Base-by-base conservation (phyloP, 768 basidiomycete genomes). In the Termitomyces sp. region DNA sequence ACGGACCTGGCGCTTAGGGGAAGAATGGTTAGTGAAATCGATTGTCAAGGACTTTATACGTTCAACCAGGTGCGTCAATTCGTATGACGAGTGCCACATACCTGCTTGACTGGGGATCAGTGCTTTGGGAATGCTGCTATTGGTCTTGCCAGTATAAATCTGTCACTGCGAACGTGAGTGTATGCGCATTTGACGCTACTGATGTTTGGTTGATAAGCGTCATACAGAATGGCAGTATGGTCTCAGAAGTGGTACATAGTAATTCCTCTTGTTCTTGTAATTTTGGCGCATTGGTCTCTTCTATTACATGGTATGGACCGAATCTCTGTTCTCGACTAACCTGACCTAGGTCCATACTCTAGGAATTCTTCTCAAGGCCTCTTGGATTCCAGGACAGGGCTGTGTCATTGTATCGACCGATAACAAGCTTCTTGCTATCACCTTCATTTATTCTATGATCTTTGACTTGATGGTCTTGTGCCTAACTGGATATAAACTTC, bases 391-490 rank as follows among this genome's bases (percentile, higher is more conserved):
- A 1, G 74, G 70, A 5, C 59, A 66, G 32, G 76, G 82, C 30
- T 89, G 87, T 61, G 73, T 72, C 28, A 88, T 89, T 60, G 79
- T 76, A 11, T 70, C 76, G 28, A 87, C 85, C 6, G 72, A 84
- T 63, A 86, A 75, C 68, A 75, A 66, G 47, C 70, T 86, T 42
- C 80, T 90, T 47, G 84, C 85, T 3, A 75, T 76, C 25, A 81
- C 81, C 6, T 89, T 87, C 69, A 85, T 89, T 61, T 89, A 89
- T 64, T 80, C 84, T 47, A 89, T 89, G 88, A 70, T 71, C 21
- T 88, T 88, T 64, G 88, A 89, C 70, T 76, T 89, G 58, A 65
- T 72, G 16, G 85, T 89, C 49, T 68, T 89, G 30, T 72, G 70
- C 45, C 72, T 89, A 49, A 86, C 85, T 25, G 82, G 77, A 11